Percentiles rank a stretch among this genome's conserved stretches.
phyloP scores from a whole-genome alignment of 1,139 yeast genomes.

The Pneumocystis jirovecii region DNA sequence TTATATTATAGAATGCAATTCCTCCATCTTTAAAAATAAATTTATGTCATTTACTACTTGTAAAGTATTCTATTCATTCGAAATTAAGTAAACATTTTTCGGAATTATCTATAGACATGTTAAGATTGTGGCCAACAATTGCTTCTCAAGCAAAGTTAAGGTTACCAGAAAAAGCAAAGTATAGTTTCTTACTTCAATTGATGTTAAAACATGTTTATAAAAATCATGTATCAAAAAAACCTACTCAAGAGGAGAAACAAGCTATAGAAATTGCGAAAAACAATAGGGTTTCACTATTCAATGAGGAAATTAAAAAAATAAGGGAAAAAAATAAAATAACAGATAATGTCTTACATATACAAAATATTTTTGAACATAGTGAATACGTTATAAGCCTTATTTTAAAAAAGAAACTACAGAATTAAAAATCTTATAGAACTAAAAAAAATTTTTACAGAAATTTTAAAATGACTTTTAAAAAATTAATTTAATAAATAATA shows the following conservation, averaged over 20 bases:
- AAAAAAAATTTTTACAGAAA: no score
- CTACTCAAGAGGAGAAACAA: neutral
- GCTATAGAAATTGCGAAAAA: neutral
- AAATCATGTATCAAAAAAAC: neutral
- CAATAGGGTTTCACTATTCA: neutral
- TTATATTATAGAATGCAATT: neutral
- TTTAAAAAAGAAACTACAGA: neutral
- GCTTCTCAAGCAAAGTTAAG: neutral
- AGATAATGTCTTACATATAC: neutral
- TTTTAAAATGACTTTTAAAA: neutral
- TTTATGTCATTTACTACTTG: neutral
- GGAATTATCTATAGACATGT: neutral
- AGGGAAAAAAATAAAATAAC: neutral
- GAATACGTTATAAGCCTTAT: neutral
- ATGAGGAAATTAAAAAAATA: neutral
- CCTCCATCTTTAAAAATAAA: neutral
- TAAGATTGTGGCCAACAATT: neutral
- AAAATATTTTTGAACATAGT: neutral
- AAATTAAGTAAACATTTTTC: neutral
- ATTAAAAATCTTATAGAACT: neutral
- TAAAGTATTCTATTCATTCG: neutral
- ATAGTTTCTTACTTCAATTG: neutral
- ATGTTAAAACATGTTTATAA: neutral
- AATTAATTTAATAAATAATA: no score
- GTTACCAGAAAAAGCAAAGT: neutral